Evolutionary conservation across 768 basidiomycete species (phyloP).

Genomic region (Dendrothele bispora): DNA sequence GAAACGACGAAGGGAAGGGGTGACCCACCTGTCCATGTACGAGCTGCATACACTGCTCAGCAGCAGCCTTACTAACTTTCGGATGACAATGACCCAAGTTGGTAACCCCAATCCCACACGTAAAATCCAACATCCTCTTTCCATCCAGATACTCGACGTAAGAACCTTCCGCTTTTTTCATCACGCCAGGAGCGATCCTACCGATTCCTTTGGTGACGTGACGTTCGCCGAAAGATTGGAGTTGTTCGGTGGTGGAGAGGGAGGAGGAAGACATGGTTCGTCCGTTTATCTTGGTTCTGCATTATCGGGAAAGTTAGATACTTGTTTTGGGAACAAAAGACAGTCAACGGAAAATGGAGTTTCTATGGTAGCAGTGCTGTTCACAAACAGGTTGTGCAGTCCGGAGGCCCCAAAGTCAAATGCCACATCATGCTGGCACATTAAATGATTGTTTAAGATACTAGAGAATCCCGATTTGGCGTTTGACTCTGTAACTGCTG

Average conservation of each 20-base stretch:
- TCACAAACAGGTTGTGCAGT: too few relatives aligned
- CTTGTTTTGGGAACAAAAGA: too few relatives aligned
- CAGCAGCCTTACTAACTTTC: conserved; percentile 81
- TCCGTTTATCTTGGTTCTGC: too few relatives aligned
- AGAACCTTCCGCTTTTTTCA: conserved; percentile 69
- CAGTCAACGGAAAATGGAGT: too few relatives aligned
- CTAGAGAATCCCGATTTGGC: too few relatives aligned
- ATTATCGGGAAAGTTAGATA: too few relatives aligned
- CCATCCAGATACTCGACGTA: conserved; percentile 77
- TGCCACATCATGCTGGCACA: too few relatives aligned
- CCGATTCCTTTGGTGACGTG: conserved; percentile 49
- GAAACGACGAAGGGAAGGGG: not conserved
- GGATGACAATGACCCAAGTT: conserved; percentile 89
- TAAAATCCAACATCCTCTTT: conserved; percentile 78
- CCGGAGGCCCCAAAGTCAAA: too few relatives aligned
- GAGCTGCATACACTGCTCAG: conserved; percentile 81
- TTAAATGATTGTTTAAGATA: too few relatives aligned
- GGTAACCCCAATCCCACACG: conserved; percentile 85
- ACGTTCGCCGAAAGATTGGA: conserved; percentile 35
- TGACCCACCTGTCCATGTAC: conserved; percentile 72
- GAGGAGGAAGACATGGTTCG: too few relatives aligned
- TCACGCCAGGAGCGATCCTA: conserved; percentile 52
- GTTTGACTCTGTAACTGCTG: too few relatives aligned
- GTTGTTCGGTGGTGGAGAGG: not conserved
- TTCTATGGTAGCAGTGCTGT: too few relatives aligned